phyloP scores from a whole-genome alignment of 768 basidiomycete species.

The Paxillus ammoniavirescens region DNA sequence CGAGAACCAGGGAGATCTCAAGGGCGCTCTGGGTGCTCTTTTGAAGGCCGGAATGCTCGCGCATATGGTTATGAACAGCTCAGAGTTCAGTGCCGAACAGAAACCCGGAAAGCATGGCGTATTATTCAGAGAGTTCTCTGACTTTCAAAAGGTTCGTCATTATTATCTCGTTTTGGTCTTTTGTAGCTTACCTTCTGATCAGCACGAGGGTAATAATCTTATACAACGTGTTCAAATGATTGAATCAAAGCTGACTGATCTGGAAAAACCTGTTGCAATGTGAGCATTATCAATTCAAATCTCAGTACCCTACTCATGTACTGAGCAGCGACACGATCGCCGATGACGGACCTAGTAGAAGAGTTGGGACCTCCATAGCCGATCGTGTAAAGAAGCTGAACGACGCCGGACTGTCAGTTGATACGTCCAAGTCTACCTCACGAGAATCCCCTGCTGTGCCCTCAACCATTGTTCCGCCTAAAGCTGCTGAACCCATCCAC shows the following conservation, averaged over 20 bases:
- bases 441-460: constrained; percentile 47
- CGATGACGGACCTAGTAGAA: constrained; percentile 37
- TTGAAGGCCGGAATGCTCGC: constrained; percentile 61
- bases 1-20: constrained; percentile 60
- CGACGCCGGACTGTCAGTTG: constrained; percentile 65
- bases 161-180: constrained; percentile 8
- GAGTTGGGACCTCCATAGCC: constrained; percentile 68
- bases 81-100: constrained; percentile 54
- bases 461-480: constrained; percentile 25
- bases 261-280: constrained; percentile 39
- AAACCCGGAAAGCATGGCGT: constrained; percentile 49
- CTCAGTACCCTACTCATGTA: constrained; percentile 9
- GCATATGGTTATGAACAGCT: constrained; percentile 56
- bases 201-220: constrained; percentile 41
- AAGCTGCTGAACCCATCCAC: constrained; percentile 30
- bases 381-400: constrained; percentile 78
- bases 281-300: constrained; percentile 19
- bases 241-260: constrained; percentile 44
- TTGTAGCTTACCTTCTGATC: constrained; percentile 12
- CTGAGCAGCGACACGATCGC: constrained; percentile 12
- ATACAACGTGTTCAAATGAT: constrained; percentile 41
- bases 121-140: constrained; percentile 60
- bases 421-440: constrained; percentile 55
- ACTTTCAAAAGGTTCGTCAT: constrained; percentile 61
- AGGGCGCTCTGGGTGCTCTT: constrained; percentile 56